Evolutionary conservation across 306 rosid genomes (phyloP), one percentile per base, ranked within the genome.

Genomic region (Lagenaria siceraria): DNA sequence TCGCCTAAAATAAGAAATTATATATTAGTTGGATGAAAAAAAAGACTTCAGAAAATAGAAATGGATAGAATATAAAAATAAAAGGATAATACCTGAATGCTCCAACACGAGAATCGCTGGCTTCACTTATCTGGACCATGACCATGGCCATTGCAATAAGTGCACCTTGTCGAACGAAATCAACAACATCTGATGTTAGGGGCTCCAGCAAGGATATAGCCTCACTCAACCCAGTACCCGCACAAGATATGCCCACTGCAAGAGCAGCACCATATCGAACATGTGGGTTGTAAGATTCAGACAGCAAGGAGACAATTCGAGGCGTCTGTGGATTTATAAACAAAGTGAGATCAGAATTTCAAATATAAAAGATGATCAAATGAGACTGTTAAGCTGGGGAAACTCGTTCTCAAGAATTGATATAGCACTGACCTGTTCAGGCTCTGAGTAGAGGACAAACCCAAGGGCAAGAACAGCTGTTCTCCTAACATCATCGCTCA

Each of bases 101-200:
- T 83, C 98, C 98, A 81, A 92, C 97, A 46, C 97, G 98, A 27
- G 98, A 87, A 79, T 95, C 98, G 80, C 97, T 90, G 74, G 98
- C 97, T 82, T 95, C 98, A 77, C 97, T 95, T 62, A 78, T 95
- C 89, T 95, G 97, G 59, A 95, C 97, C 97, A 95, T 89, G 71
- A 95, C 98, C 98, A 95, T 95, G 40, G 98, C 97, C 98, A 95
- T 92, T 60, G 98, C 98, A 81, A 95, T 90, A 64, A 95, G 97
- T 49, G 98, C 98, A 62, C 97, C 98, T 89, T 95, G 98, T 55
- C 98, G 95, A 62, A 90, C 98, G 82, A 95, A 95, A 81, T 95
- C 98, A 82, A 95, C 98, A 36, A 95, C 98, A 88, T 95, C 97
- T 3, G 96, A 95, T 27, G 98, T 95, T 83, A 95, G 81, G 74